Base-by-base conservation (phyloP, 306 rosid genomes). In the Carpinus viminea region DNA sequence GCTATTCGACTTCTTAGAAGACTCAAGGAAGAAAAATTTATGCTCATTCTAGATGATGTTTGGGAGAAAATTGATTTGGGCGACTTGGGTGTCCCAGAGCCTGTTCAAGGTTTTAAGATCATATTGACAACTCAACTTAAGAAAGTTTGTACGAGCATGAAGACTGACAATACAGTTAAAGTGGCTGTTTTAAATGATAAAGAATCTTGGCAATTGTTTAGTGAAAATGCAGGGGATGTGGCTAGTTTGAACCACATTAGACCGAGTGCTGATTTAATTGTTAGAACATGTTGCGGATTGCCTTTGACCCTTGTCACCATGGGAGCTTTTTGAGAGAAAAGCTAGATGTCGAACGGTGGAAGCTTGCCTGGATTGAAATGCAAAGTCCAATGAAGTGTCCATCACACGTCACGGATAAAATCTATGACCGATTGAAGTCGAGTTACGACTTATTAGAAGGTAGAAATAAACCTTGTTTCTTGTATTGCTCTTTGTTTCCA, bases 11-110 rank as follows among this genome's bases (percentile, higher is more conserved):
- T 76, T 50, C 12, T 52, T 41, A 53, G 8, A 41, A 34, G 80
- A 52, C 74, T 76, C 4, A 28, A 51, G 62, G 79, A 7, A 2
- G 13, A 47, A 7, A 47, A 47, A 47, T 47, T 47, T 47, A 1
- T 47, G 1, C 51, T 47, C 51, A 47, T 7, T 66, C 54, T 80
- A 9, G 79, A 74, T 56, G 79, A 66, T 13, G 62, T 74, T 3
- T 74, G 79, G 83, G 54, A 80, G 70, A 66, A 74, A 56, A 47
- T 80, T 74, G 75, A 80, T 69, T 46, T 74, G 21, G 62, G 13
- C 20, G 2, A 3, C 8, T 72, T 80, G 61, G 83, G 79, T 41
- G 55, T 74, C n/a, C 79, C 83, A 45, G 21, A n/a, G 21, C 70
- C 28, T 65, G 83, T 73, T 38, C 21, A 26, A 8, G 70, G 59